Conservation (phyloP, 345 rosid genomes). For the Eutrema heterophyllum region DNA sequence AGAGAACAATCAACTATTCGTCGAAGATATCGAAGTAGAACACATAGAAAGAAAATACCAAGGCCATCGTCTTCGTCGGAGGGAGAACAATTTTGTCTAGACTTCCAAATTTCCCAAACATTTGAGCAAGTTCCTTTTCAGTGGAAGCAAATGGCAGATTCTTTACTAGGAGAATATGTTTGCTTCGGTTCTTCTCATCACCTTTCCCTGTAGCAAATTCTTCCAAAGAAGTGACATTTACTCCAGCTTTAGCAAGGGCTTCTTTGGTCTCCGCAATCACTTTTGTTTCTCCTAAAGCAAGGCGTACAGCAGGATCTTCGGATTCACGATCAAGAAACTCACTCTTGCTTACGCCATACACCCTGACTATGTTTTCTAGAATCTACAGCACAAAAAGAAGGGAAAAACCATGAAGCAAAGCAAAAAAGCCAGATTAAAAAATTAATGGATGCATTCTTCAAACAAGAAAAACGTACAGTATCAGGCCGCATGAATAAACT, state of each 20-base stretch:
- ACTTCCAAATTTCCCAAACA: constrained; percentile 85
- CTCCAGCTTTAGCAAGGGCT: constrained; percentile 73
- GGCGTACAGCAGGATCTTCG: constrained; percentile 92
- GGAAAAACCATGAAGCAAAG: not conserved
- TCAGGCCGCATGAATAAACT: constrained; percentile 89
- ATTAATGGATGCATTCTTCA: constrained; percentile 8
- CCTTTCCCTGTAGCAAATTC: constrained; percentile 58
- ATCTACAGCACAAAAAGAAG: constrained; percentile 41
- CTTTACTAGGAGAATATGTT: constrained; percentile 75
- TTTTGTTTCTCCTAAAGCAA: constrained; percentile 96
- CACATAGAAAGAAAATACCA: constrained; percentile 44
- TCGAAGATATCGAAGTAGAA: not conserved
- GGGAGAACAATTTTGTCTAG: constrained; percentile 81
- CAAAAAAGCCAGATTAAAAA: not conserved
- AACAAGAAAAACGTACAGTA: constrained; percentile 48
- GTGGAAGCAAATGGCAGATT: constrained; percentile 91
- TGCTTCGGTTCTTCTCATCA: constrained; percentile 69
- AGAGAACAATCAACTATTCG: not conserved
- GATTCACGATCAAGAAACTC: constrained; percentile 86
- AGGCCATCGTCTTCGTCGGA: constrained; percentile 80
- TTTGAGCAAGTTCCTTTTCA: constrained; percentile 69
- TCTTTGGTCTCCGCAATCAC: constrained; percentile 90
- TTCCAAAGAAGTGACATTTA: constrained; percentile 65
- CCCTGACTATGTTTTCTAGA: constrained; percentile 80
- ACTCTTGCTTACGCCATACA: constrained; percentile 82